Evolutionary conservation across 208 protist species (phyloP), one percentile per base, ranked within the genome.

Genomic region (Leishmania guyanensis): DNA sequence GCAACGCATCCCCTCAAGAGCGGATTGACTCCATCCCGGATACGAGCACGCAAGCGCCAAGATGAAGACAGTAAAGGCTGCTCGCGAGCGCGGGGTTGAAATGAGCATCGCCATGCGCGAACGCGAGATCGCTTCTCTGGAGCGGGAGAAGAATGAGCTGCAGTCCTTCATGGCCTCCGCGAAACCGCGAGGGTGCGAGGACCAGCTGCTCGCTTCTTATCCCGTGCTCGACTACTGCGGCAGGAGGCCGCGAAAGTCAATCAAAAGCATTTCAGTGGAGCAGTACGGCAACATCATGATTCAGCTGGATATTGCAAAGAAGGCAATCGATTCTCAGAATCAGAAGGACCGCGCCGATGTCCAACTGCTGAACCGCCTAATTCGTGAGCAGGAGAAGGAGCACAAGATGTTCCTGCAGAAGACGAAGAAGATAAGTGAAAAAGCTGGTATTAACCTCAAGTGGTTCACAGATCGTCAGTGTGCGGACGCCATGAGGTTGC

Each of bases 181-280:
- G 20, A 86, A 85, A 6, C 79, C 84, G 3, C 77, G 77, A 17
- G 73, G 88, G 53, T 86, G 76, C 39, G 54, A 82, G 22, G 90
- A 90, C 43, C 75, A 87, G 50, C 83, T 96, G n/a, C 77, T 93
- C 10, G 83, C 89, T 2, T 84, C 86, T 10, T 97, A 94, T 83
- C 93, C 93, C 29, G 92, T 95, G 16, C 87, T 95, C 36, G 90
- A 94, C 56, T 94, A 94, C 88, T 95, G 91, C 75, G 92, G 91
- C n/a, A 84, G 80, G 60, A 80, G 79, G 36, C 82, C 92, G 3
- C 75, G 81, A 9, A 87, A 90, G 73, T 70, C 83, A 26, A 80
- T 95, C 56, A 69, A 75, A 36, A 69, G 71, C 4, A 77, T 97
- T 33, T 91, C 91, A 0, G 78, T 97, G 62, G 94, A 95, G 81